Percentiles rank a stretch among this genome's conserved stretches.
Evolutionary conservation across 352 stramenopile genomes (phyloP).

Genomic region (Halophytophthora polymorphica): DNA sequence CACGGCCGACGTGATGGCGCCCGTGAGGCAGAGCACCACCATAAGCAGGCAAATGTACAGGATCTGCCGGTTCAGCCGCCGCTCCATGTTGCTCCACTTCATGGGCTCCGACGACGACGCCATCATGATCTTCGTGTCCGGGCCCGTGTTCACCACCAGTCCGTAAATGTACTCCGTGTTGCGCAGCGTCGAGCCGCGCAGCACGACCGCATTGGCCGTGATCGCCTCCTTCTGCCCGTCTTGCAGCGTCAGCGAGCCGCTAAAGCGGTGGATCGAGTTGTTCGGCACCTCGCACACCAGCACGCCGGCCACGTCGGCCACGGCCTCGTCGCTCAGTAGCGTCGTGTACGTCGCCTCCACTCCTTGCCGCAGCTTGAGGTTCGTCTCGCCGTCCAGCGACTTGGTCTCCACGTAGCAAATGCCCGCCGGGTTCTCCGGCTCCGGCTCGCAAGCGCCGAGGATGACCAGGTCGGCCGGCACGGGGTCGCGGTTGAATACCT

Average conservation of each 20-base stretch:
- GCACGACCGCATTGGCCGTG: constrained; percentile 73
- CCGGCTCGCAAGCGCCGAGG: constrained; percentile 72
- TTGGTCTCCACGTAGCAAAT: constrained; percentile 93
- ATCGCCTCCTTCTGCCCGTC: constrained; percentile 69
- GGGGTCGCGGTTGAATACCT: constrained; percentile 84
- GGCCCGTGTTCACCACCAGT: constrained; percentile 90
- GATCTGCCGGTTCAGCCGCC: constrained; percentile 76
- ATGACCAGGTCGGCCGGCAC: constrained; percentile 89
- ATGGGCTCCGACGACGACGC: constrained; percentile 69
- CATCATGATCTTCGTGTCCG: constrained; percentile 90
- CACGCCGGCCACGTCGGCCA: constrained; percentile 53
- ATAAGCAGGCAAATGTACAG: constrained; percentile 83
- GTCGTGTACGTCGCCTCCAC: constrained; percentile 74
- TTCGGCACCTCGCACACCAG: constrained; percentile 85
- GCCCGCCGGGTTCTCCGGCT: constrained; percentile 58
- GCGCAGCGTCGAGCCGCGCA: constrained; percentile 85
- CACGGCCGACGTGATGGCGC: constrained; percentile 53
- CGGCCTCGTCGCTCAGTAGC: constrained; percentile 43
- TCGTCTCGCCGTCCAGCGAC: constrained; percentile 92
- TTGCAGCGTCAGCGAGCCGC: constrained; percentile 73
- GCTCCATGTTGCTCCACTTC: constrained; percentile 90
- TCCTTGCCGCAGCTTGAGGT: constrained; percentile 88
- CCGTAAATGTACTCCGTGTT: constrained; percentile 92
- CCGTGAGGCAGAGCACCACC: constrained; percentile 69
- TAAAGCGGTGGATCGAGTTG: constrained; percentile 90